These are phyloP conservation scores for Coemansia sp. DNA, from an alignment of 192 early-diverging fungal species.

Conservation along the genomic window DNA sequence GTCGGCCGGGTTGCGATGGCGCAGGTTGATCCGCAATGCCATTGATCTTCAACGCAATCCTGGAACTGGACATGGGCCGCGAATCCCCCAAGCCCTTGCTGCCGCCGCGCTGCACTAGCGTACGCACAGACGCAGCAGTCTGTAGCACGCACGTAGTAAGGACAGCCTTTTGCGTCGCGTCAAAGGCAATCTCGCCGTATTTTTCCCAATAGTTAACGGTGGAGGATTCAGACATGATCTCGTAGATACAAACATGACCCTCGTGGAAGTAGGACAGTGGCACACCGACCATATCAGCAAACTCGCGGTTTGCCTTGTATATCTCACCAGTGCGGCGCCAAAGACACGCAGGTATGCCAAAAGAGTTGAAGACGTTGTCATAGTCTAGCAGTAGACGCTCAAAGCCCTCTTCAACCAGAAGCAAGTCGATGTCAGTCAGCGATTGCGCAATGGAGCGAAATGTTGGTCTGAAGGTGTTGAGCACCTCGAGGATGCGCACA, in stretches of 20 bases:
- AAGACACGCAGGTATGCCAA: slow-evolving; percentile 93
- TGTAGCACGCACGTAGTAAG: slow-evolving; percentile 86
- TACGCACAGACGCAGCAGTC: slow-evolving; percentile 35
- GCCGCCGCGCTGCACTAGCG: slow-evolving; percentile 25
- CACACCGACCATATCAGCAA: slow-evolving; percentile 83
- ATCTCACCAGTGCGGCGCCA: slow-evolving; percentile 98
- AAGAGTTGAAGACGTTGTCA: slow-evolving; percentile 89
- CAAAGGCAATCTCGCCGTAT: slow-evolving; percentile 97
- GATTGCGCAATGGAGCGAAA: slow-evolving; percentile 85
- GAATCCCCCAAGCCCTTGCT: slow-evolving; percentile 17
- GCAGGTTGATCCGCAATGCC: slow-evolving; percentile 34
- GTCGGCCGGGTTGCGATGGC: slow-evolving; percentile 42
- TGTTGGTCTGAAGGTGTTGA: slow-evolving; percentile 84
- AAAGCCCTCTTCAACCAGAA: slow-evolving; percentile 94
- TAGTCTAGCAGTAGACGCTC: slow-evolving; percentile 93
- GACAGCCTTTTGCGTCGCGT: slow-evolving; percentile 93
- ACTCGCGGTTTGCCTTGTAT: slow-evolving; percentile 93
- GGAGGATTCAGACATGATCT: slow-evolving; percentile 87
- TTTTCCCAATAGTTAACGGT: slow-evolving; percentile 99
- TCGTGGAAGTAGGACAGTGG: slow-evolving; percentile 81
- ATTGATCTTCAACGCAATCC: slow-evolving; percentile 21
- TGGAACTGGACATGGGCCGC: slow-evolving; percentile 28
- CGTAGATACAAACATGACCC: slow-evolving; percentile 63
- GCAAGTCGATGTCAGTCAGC: slow-evolving; percentile 90
- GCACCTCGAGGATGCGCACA: slow-evolving; percentile 78